phyloP scores from a whole-genome alignment of 129 eudicot genomes.

The Silybum marianum region DNA sequence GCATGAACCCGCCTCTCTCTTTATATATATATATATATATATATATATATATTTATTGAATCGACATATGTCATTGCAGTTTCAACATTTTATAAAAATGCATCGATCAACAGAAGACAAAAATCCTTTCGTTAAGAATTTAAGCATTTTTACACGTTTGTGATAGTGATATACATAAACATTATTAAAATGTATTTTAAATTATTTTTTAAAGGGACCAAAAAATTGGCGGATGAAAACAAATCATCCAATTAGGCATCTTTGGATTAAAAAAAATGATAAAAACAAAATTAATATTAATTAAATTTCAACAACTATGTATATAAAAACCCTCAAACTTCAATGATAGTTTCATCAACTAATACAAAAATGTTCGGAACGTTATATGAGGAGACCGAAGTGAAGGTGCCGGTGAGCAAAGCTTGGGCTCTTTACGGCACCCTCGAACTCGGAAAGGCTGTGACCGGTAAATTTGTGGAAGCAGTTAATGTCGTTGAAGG shows the following conservation, averaged over 20 bases:
- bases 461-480: conserved; percentile 13
- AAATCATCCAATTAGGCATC: conserved; percentile 14
- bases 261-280: background rate
- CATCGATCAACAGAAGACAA: too few species aligned
- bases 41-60: too few species aligned
- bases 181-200: too few species aligned
- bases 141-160: too few species aligned
- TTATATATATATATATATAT: too few species aligned
- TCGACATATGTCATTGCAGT: too few species aligned
- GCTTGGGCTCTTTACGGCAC: conserved; percentile 40
- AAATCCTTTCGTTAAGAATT: too few species aligned
- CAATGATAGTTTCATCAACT: background rate
- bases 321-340: background rate
- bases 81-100: too few species aligned
- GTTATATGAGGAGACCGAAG: conserved; percentile 31
- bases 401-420: conserved; percentile 28
- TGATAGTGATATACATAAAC: too few species aligned
- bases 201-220: too few species aligned
- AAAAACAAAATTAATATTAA: background rate
- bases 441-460: conserved; percentile 27
- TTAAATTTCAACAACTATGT: background rate
- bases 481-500: conserved; percentile 36
- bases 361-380: conserved; percentile 37
- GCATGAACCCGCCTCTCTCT: too few species aligned
- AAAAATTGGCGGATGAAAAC: background rate